Evolutionary conservation across 805 yeast genomes (phyloP).

Genomic region (Yamadazyma endophytica): DNA sequence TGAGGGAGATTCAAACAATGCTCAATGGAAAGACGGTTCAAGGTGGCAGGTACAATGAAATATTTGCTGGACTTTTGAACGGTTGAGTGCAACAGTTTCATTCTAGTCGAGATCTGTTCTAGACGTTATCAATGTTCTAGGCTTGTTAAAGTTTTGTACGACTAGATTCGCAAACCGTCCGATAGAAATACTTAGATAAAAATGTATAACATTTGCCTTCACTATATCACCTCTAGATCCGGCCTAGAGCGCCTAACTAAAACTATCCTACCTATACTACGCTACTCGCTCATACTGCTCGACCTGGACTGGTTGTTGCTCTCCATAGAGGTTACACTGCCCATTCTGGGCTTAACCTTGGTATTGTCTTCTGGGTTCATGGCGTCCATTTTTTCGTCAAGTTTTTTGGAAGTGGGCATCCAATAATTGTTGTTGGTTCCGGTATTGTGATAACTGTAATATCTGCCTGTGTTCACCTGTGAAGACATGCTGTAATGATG

Average conservation of each 20-base stretch:
- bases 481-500: constrained; percentile 26
- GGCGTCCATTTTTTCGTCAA: background rate
- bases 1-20: constrained; percentile 47
- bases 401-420: constrained; percentile 21
- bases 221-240: too few species aligned
- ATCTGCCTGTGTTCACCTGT: constrained; percentile 35
- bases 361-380: constrained; percentile 1
- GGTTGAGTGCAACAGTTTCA: too few species aligned
- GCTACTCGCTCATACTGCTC: constrained; percentile 2
- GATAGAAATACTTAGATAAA: background rate
- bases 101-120: too few species aligned
- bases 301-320: constrained; percentile 1
- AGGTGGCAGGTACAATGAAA: too few species aligned
- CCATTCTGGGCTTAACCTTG: constrained; percentile 10
- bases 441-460: constrained; percentile 31
- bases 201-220: background rate
- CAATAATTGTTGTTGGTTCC: constrained; percentile 37
- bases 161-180: background rate
- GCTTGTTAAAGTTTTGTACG: background rate
- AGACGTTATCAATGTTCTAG: too few species aligned
- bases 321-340: constrained; percentile 7
- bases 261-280: background rate
- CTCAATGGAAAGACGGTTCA: constrained; percentile 39
- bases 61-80: too few species aligned
- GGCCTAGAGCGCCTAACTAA: too few species aligned